phyloP scores from a whole-genome alignment of 768 basidiomycete genomes.

The Termitomyces titanicus region DNA sequence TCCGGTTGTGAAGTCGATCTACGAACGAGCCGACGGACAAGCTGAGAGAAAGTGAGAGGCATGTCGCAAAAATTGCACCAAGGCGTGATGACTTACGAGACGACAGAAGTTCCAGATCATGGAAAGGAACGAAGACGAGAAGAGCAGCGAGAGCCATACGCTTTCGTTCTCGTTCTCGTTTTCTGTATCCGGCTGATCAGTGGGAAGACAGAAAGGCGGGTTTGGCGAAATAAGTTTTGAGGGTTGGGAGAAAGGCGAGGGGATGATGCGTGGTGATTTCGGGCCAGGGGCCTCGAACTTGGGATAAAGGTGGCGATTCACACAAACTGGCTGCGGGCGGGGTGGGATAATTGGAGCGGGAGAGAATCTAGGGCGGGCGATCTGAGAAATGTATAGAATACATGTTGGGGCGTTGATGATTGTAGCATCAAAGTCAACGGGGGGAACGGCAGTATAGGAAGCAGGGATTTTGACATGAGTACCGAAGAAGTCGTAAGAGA shows the following conservation, averaged over 20 bases:
- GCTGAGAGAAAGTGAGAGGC: background rate
- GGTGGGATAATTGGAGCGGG: slow-evolving; percentile 1
- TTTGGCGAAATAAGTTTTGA: background rate
- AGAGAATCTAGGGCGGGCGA: background rate
- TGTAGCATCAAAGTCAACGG: background rate
- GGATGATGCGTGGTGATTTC: background rate
- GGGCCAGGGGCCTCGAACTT: slow-evolving; percentile 8
- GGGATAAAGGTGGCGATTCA: slow-evolving; percentile 3
- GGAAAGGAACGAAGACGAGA: background rate
- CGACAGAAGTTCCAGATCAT: background rate
- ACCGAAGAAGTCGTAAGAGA: background rate
- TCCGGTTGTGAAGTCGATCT: background rate
- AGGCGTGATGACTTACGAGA: background rate
- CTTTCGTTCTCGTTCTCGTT: background rate
- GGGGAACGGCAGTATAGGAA: background rate
- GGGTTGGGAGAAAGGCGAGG: background rate
- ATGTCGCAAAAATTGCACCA: background rate
- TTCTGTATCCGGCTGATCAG: background rate
- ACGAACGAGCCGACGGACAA: background rate
- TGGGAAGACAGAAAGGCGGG: background rate
- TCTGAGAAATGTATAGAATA: background rate
- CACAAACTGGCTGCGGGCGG: background rate
- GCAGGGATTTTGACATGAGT: background rate
- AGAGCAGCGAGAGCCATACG: background rate
- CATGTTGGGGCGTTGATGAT: background rate